Evolutionary conservation across 2,329 filamentous ascomycete species (phyloP), one percentile per base, ranked within the genome.

Genomic region (Microcyclospora tardicrescens): DNA sequence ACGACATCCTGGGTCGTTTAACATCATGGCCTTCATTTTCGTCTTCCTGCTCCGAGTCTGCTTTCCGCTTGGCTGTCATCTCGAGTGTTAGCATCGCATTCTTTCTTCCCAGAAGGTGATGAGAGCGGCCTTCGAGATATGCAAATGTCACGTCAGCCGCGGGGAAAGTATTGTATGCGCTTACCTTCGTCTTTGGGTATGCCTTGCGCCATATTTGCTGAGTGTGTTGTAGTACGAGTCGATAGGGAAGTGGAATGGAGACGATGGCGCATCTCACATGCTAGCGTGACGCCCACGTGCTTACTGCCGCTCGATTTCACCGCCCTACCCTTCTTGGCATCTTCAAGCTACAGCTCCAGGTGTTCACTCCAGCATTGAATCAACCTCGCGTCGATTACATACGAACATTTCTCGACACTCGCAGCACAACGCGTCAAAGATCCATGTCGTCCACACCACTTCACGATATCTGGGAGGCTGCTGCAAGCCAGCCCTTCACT

Each of bases 381-480:
- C 19, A 24, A 24, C 19, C 8, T 24, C 19, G 8, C 19, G n/a
- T 24, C 19, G 19, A 24, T 24, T n/a, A n/a, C 19, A 24, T 5
- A 24, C 19, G 8, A 5, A 4, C 19, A 15, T 32, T 10, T 10
- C 15, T 24, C 19, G 19, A 24, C 8, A 24, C 19, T 24, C 19
- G 19, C 19, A 24, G 19, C 19, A 24, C 19, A 24, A 24, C 19
- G 19, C 19, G 19, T 31, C 28, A 19, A 28, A 28, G 36, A 30
- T 35, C 45, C 35, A 83, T 84, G 79, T 79, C 82, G 75, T 75
- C 78, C 58, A 84, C 83, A 71, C 70, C 93, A 64, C 78, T 69
- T 36, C 58, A 81, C 66, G 78, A 91, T 63, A 74, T 93, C 68
- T 96, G 89, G 89, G 81, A 93, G 73, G 83, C 84, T 72, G 84